These are phyloP conservation scores for Bryoerythrophyllum caledonicum DNA, from an alignment of 225 moss, liverwort and hornwort genomes.

Conservation along the genomic window DNA sequence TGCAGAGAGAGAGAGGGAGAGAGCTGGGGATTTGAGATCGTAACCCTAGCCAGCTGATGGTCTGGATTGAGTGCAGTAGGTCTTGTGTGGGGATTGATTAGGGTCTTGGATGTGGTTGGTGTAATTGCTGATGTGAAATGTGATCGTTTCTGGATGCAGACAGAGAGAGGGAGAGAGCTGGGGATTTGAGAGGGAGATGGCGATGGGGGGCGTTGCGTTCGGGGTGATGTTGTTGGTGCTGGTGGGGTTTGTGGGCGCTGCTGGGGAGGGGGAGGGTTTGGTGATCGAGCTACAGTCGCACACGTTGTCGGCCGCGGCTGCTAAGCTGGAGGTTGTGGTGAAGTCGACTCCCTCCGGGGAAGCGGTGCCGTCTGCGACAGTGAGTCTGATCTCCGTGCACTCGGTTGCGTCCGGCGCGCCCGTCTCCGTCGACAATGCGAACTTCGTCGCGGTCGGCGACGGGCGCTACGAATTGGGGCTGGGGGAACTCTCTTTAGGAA, in stretches of 20 bases:
- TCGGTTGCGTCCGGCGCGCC: conserved; percentile 45
- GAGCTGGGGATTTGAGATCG: too few species aligned
- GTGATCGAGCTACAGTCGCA: conserved; percentile 24
- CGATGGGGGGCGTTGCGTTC: conserved; percentile 5
- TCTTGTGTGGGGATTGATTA: too few species aligned
- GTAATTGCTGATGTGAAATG: neutral
- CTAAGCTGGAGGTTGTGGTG: conserved; percentile 51
- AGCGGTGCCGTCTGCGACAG: conserved; percentile 44
- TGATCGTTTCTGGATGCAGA: conserved; percentile 24
- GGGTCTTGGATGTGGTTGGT: too few species aligned
- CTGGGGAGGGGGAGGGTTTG: conserved; percentile 24
- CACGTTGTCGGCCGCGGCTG: conserved; percentile 26
- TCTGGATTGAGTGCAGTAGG: too few species aligned
- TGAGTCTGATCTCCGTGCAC: conserved; percentile 66
- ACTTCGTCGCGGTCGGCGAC: conserved; percentile 51
- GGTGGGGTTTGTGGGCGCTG: conserved; percentile 27
- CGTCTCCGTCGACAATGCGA: conserved; percentile 28
- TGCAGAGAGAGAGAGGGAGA: too few species aligned
- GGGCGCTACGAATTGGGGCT: conserved; percentile 55
- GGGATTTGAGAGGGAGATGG: conserved; percentile 17
- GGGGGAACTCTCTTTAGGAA: conserved; percentile 48
- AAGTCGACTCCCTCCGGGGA: conserved; percentile 57
- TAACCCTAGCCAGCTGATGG: too few species aligned
- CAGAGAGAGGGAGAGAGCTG: neutral
- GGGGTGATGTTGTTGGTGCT: conserved; percentile 30